Base-by-base conservation (phyloP, 768 basidiomycete genomes). In the Pulveroboletus ravenelii region DNA sequence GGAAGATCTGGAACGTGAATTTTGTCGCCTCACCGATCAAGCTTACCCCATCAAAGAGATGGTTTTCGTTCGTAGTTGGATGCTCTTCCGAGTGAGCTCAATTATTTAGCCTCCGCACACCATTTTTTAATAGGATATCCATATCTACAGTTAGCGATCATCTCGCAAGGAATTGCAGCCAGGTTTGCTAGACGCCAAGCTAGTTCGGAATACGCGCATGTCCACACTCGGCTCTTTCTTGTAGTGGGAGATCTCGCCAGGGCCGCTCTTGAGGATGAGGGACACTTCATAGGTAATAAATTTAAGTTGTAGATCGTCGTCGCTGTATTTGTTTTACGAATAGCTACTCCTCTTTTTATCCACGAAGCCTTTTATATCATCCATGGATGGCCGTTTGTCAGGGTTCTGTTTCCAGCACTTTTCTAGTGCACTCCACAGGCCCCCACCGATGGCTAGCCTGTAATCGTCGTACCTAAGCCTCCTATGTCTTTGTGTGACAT, bases 101-200 rank as follows among this genome's bases (percentile, higher is more conserved):
- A 29, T 42, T 17, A 3, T 32, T 15, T 30, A 13, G 2, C 20
- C 15, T 25, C 2, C 17, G 13, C n/a, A 50, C 46, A 52, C 31
- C 40, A 29, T 44, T 43, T 45, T 48, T n/a, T n/a, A n/a, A n/a
- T 7, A 44, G 45, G 41, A 30, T 34, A 44, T 52, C 15, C 45
- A 30, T 34, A 44, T 52, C 15, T 43, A 15, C 57, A 88, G 88
- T 68, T 88, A 23, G 77, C 89, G 0, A 77, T 95, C 51, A 94
- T 96, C 57, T 72, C 81, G 1, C 93, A 96, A 70, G 93, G 93
- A 4, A 93, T 96, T 55, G 89, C 93, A 2, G 93, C 93, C 29
- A 80, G 93, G 39, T 81, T 80, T 46, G 90, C 91, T 1, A 77
- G 85, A 23, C 81, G 89, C 17, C 93, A 96, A 67, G 92, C 93